Evolutionary conservation across 2,329 filamentous ascomycete genomes (phyloP).

Genomic region (Penicillium sp.): DNA sequence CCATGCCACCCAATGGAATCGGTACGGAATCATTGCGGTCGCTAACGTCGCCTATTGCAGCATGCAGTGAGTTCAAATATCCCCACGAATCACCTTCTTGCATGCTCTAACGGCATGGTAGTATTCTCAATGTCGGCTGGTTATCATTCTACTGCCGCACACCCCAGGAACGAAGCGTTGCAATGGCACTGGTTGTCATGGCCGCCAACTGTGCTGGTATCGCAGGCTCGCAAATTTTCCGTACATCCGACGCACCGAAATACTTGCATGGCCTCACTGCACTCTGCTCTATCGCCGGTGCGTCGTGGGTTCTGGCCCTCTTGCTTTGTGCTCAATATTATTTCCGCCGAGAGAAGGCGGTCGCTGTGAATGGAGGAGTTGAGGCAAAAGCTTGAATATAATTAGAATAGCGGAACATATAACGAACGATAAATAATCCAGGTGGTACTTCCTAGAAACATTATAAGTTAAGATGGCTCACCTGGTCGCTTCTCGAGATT

Average conservation of each 20-base stretch:
- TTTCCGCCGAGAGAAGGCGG: conserved; percentile 19
- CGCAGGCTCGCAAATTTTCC: conserved; percentile 60
- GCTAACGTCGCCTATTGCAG: conserved; percentile 33
- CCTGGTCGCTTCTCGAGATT: too few species aligned
- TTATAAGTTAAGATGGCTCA: too few species aligned
- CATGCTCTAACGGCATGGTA: conserved; percentile 10
- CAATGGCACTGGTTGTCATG: conserved; percentile 61
- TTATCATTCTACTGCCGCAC: conserved; percentile 54
- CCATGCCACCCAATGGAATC: conserved; percentile 26
- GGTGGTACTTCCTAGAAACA: too few species aligned
- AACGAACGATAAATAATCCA: too few species aligned
- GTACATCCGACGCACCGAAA: conserved; percentile 21
- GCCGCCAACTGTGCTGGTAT: conserved; percentile 60
- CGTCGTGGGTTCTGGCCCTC: conserved; percentile 22
- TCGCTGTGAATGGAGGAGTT: neutral
- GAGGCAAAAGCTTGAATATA: neutral
- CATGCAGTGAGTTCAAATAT: conserved; percentile 33
- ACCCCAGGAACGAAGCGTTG: conserved; percentile 56
- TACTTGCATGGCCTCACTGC: conserved; percentile 30
- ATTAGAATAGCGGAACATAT: too few species aligned
- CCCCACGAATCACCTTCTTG: too few species aligned
- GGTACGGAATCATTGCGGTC: conserved; percentile 29
- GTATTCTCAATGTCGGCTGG: conserved; percentile 57
- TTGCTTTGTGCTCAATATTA: conserved; percentile 26
- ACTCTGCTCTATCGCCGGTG: conserved; percentile 24